Conservation (phyloP, 805 yeast genomes). For the Brettanomyces nanus region DNA sequence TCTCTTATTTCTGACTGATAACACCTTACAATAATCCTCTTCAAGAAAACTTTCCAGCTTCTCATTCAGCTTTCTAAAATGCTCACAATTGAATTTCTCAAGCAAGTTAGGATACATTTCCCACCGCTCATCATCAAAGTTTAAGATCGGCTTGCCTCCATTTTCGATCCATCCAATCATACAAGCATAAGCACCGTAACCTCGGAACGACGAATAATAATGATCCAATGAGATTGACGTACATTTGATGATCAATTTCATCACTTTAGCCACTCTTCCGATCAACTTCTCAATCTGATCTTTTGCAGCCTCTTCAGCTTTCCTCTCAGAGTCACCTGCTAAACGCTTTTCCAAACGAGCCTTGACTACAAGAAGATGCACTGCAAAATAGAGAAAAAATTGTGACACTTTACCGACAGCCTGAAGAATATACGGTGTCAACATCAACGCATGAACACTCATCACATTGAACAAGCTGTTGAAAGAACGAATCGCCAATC, state of each 20-base stretch:
- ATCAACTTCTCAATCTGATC: not conserved
- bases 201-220: slow-evolving; percentile 12
- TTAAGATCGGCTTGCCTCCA: slow-evolving; percentile 12
- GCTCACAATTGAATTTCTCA: slow-evolving; percentile 6
- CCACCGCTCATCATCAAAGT: slow-evolving; percentile 6
- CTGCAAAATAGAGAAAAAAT: slow-evolving; percentile 2
- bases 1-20: not conserved
- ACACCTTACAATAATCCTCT: not conserved
- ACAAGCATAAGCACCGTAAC: slow-evolving; percentile 7
- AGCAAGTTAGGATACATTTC: slow-evolving; percentile 1
- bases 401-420: not conserved
- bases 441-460: slow-evolving; percentile 2
- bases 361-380: slow-evolving; percentile 2
- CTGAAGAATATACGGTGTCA: slow-evolving; percentile 1
- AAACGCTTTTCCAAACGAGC: not conserved
- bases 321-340: not conserved
- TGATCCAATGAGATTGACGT: slow-evolving; percentile 14
- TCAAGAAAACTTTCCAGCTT: slow-evolving; percentile 8
- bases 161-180: slow-evolving; percentile 12
- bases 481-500: not conserved
- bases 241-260: slow-evolving; percentile 10
- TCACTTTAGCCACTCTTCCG: not conserved
- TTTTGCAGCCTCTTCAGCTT: not conserved
- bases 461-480: not conserved
- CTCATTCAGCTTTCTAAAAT: slow-evolving; percentile 6